These are phyloP conservation scores for Geotrichum armillariae DNA, from an alignment of 1,139 yeast species.

Conservation along the genomic window DNA sequence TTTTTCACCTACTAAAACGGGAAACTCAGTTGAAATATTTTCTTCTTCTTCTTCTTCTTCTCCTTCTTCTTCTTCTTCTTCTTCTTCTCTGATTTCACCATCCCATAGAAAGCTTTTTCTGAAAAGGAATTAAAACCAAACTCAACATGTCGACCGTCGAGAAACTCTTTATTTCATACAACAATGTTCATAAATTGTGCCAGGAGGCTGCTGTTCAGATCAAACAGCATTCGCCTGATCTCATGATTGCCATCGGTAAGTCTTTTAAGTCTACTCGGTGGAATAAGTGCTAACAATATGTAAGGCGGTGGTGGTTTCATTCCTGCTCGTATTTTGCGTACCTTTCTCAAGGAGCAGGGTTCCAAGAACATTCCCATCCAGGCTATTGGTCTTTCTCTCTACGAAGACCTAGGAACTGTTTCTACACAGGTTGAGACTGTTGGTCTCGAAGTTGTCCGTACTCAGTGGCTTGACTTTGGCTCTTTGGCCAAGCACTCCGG, in stretches of 20 bases:
- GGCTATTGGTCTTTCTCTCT: constrained; percentile 88
- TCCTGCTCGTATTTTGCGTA: constrained; percentile 92
- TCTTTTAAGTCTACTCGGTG: not conserved
- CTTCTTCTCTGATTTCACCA: not conserved
- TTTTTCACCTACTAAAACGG: no score
- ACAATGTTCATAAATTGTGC: constrained; percentile 90
- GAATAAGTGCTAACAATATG: no score
- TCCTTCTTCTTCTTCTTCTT: not conserved
- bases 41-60: no score
- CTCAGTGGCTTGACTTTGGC: constrained; percentile 92
- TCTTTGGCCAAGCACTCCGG: constrained; percentile 56
- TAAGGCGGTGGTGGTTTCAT: constrained; percentile 87
- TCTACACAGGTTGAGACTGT: constrained; percentile 52
- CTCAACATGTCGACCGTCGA: constrained; percentile 29
- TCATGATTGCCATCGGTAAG: constrained; percentile 79
- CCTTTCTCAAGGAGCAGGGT: constrained; percentile 84
- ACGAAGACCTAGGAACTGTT: constrained; percentile 75
- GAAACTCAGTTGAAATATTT: no score
- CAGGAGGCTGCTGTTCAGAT: constrained; percentile 77
- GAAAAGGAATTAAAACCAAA: not conserved
- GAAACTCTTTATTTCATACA: constrained; percentile 85
- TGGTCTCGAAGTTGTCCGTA: constrained; percentile 86
- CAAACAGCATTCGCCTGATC: constrained; percentile 73
- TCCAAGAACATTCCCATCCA: constrained; percentile 87
- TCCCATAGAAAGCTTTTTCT: not conserved